Conservation (phyloP, 2,329 filamentous ascomycete genomes). For the Magnaporthiopsis incrustans region DNA sequence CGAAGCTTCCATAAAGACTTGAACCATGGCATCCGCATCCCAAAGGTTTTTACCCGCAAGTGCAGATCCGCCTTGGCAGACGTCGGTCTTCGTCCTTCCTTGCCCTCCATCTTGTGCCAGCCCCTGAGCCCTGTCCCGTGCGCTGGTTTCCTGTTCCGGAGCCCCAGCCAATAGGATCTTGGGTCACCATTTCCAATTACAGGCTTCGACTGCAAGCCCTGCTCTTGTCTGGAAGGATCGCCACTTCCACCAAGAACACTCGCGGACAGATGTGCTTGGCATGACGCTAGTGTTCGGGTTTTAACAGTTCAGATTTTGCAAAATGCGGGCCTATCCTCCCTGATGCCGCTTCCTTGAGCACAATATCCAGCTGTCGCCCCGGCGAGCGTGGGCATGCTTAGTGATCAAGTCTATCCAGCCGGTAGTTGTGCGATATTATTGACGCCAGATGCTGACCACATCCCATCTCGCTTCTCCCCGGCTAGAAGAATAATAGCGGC, state of each 20-base stretch:
- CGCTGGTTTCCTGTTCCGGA: background rate
- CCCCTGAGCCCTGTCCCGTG: background rate
- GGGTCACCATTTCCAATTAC: background rate
- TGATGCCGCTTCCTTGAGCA: background rate
- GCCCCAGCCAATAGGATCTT: background rate
- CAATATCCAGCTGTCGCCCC: background rate
- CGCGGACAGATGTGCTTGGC: background rate
- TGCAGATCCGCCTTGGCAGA: conserved; percentile 2
- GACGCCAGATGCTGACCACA: background rate
- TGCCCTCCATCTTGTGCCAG: background rate
- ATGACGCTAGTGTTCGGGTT: background rate
- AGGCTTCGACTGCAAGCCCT: background rate
- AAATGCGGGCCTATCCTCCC: background rate
- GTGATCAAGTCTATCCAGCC: background rate
- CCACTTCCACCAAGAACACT: background rate
- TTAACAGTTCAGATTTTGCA: background rate
- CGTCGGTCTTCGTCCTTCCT: background rate
- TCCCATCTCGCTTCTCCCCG: background rate
- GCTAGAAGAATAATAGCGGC: background rate
- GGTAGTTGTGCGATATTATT: no score
- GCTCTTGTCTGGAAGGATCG: background rate
- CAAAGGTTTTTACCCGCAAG: background rate
- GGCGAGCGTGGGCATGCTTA: background rate
- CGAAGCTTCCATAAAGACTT: background rate
- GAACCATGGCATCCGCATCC: background rate